Evolutionary conservation across 1,139 yeast species (phyloP).

Genomic region (Blastobotrys elegans): DNA sequence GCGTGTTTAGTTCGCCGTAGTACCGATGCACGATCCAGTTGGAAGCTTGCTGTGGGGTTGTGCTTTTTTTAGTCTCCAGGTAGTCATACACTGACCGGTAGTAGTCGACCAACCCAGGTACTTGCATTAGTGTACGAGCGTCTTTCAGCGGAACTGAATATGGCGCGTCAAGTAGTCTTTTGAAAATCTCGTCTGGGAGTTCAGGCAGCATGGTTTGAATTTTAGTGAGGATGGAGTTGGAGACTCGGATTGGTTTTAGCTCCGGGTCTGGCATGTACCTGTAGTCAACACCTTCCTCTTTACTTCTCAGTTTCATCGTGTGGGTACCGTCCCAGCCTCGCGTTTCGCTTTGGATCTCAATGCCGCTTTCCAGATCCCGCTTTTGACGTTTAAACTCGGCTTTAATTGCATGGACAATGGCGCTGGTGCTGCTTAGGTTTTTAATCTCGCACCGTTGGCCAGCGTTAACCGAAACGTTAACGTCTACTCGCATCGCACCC

Average conservation of each 20-base stretch:
- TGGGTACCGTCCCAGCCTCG: slow-evolving; percentile 82
- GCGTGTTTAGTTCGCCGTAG: slow-evolving; percentile 60
- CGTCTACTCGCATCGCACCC: slow-evolving; percentile 95
- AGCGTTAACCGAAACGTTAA: slow-evolving; percentile 72
- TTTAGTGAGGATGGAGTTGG: slow-evolving; percentile 38
- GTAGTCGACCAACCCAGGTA: slow-evolving; percentile 45
- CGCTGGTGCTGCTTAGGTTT: slow-evolving; percentile 78
- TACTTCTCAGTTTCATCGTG: slow-evolving; percentile 64
- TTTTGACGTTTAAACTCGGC: slow-evolving; percentile 74
- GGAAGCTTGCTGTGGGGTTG: slow-evolving; percentile 32
- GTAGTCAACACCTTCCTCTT: slow-evolving; percentile 81
- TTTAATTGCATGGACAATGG: slow-evolving; percentile 70
- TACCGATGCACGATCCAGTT: slow-evolving; percentile 86
- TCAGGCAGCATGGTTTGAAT: slow-evolving; percentile 47
- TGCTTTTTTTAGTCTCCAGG: slow-evolving; percentile 22
- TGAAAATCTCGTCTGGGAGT: slow-evolving; percentile 58
- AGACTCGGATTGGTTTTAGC: slow-evolving; percentile 53
- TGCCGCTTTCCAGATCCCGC: slow-evolving; percentile 35
- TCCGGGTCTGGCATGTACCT: slow-evolving; percentile 95
- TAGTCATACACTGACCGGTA: slow-evolving; percentile 44
- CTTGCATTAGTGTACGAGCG: slow-evolving; percentile 56
- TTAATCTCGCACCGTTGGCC: slow-evolving; percentile 77
- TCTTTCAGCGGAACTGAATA: slow-evolving; percentile 64
- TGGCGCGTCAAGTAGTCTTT: slow-evolving; percentile 46
- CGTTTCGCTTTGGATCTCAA: slow-evolving; percentile 57